A percentile compares a stretch with the other conserved stretches of the same genome.
Evolutionary conservation across 768 basidiomycete species (phyloP).

Genomic region (Boletus barrowsii): DNA sequence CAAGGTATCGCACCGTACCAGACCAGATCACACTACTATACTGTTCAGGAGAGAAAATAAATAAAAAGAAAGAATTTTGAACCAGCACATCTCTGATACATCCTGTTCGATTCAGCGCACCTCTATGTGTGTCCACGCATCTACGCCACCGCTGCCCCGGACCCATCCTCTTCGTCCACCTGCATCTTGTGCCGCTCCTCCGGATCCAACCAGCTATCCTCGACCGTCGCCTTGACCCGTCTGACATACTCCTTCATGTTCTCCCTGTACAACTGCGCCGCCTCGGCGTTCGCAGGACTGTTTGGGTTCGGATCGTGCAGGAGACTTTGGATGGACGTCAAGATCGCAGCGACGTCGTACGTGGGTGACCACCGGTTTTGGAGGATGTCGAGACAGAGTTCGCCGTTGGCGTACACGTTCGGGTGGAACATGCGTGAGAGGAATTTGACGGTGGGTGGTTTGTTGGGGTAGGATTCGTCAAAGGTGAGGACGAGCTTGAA

Average conservation of each 20-base stretch:
- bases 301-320: conserved; percentile 98
- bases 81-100: no score
- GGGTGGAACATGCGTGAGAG: conserved; percentile 98
- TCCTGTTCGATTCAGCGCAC: no score
- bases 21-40: no score
- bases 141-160: not conserved
- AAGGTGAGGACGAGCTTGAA: conserved; percentile 95
- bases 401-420: conserved; percentile 97
- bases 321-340: conserved; percentile 93
- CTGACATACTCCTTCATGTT: conserved; percentile 99
- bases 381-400: conserved; percentile 96
- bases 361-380: conserved; percentile 99
- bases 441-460: conserved; percentile 96
- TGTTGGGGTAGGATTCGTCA: conserved; percentile 98
- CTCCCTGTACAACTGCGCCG: conserved; percentile 93
- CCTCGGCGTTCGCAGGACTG: conserved; percentile 97
- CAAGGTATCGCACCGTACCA: no score
- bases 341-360: conserved; percentile 97
- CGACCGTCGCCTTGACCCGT: conserved; percentile 88
- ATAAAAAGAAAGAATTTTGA: no score
- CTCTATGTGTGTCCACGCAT: no score
- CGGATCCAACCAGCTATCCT: conserved; percentile 90
- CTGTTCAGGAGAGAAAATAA: no score
- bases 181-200: conserved; percentile 63
- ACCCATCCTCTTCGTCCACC: conserved; percentile 29